Evolutionary conservation across 352 stramenopile genomes (phyloP).

Genomic region (Phytophthora megakarya): DNA sequence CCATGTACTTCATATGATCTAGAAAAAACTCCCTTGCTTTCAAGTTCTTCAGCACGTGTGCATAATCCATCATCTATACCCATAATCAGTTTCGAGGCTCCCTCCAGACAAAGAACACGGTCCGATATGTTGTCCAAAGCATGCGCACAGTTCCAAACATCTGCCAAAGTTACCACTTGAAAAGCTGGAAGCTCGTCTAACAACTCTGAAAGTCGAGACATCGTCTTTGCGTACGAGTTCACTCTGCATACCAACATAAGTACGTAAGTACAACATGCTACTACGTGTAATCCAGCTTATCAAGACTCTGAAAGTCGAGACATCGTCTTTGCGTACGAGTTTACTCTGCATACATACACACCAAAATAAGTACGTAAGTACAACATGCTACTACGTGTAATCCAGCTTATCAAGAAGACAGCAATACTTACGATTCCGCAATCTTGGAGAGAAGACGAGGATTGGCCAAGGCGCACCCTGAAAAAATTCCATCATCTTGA

Average conservation of each 20-base stretch:
- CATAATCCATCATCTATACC: constrained; percentile 4
- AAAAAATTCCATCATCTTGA: constrained; percentile 38
- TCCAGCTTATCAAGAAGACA: neutral
- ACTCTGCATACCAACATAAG: constrained; percentile 14
- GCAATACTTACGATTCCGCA: constrained; percentile 25
- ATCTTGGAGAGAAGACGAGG: constrained; percentile 27
- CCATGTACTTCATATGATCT: constrained; percentile 1
- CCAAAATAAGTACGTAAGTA: constrained; percentile 10
- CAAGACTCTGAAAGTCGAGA: neutral
- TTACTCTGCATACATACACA: constrained; percentile 20
- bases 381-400: neutral
- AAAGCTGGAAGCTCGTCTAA: constrained; percentile 12
- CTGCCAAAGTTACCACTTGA: constrained; percentile 29
- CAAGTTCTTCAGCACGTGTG: neutral
- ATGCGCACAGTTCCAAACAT: constrained; percentile 38
- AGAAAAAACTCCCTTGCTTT: neutral
- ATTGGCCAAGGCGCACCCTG: constrained; percentile 31
- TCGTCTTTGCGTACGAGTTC: constrained; percentile 24
- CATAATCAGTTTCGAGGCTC: constrained; percentile 25
- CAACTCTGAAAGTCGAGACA: constrained; percentile 6
- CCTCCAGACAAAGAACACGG: constrained; percentile 21
- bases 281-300: neutral
- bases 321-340: constrained; percentile 28
- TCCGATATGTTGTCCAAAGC: constrained; percentile 21
- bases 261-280: constrained; percentile 7